phyloP scores from a whole-genome alignment of 495 filamentous ascomycete genomes.

The Aspergillus avenaceus region DNA sequence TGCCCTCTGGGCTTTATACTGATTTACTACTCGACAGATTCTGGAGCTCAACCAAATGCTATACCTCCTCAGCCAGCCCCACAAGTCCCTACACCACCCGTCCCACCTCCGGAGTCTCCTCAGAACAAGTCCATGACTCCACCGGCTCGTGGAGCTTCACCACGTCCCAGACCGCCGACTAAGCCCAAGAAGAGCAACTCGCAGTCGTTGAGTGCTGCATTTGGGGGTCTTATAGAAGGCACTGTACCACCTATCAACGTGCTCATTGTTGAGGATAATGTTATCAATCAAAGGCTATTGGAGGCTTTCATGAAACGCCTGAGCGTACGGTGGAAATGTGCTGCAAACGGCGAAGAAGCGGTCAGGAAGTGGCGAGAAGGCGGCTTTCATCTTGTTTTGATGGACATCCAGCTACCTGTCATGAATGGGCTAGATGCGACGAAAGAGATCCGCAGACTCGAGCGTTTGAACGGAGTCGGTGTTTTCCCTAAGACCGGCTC shows the following conservation, averaged over 20 bases:
- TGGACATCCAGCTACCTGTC: slow-evolving; percentile 97
- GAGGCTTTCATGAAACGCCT: slow-evolving; percentile 96
- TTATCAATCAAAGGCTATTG: slow-evolving; percentile 88
- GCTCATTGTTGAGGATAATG: slow-evolving; percentile 96
- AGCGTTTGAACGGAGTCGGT: slow-evolving; percentile 85
- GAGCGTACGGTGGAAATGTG: slow-evolving; percentile 96
- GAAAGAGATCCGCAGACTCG: slow-evolving; percentile 87
- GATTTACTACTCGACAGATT: slow-evolving; percentile 26
- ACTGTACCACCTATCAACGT: slow-evolving; percentile 96
- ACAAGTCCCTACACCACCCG: slow-evolving; percentile 35
- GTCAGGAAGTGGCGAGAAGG: slow-evolving; percentile 89
- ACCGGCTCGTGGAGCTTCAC: slow-evolving; percentile 34
- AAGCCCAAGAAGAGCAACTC: slow-evolving; percentile 46
- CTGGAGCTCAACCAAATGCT: slow-evolving; percentile 19
- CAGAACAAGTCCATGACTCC: slow-evolving; percentile 33
- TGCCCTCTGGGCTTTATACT: slow-evolving; percentile 3
- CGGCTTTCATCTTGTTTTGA: slow-evolving; percentile 95
- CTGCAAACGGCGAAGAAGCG: slow-evolving; percentile 89
- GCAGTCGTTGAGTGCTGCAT: slow-evolving; percentile 26
- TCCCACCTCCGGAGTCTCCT: slow-evolving; percentile 32
- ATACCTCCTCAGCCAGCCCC: slow-evolving; percentile 25
- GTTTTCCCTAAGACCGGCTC: slow-evolving; percentile 63
- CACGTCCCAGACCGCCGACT: slow-evolving; percentile 28
- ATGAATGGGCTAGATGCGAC: slow-evolving; percentile 98
- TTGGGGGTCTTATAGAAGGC: slow-evolving; percentile 68